These are phyloP conservation scores for Populus hybrid DNA, from an alignment of 441 rosid genomes.

Conservation along the genomic window DNA sequence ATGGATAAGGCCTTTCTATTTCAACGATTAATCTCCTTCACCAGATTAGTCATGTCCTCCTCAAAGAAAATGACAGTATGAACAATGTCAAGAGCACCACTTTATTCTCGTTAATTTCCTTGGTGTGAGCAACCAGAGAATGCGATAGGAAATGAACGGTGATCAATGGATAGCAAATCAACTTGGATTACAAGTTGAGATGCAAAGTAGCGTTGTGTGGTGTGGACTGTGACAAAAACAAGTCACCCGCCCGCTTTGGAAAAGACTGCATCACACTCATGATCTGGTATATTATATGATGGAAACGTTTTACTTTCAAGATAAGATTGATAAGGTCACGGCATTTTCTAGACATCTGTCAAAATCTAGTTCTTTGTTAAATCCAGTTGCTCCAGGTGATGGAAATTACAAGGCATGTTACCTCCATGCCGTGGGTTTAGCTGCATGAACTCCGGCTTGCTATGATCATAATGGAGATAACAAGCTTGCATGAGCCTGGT, in stretches of 20 bases:
- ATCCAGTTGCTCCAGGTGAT: neutral
- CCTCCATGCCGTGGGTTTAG: neutral
- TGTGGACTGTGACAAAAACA: neutral
- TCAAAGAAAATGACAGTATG: no score
- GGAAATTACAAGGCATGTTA: neutral
- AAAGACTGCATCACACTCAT: neutral
- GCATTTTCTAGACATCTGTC: neutral
- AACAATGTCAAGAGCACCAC: no score
- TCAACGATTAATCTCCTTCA: neutral
- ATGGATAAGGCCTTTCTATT: neutral
- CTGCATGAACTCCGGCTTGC: neutral
- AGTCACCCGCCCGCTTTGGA: neutral
- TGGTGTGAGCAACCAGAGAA: no score
- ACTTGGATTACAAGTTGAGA: neutral
- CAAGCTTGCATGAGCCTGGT: neutral
- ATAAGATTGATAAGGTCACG: neutral
- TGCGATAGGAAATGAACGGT: neutral
- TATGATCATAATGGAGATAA: neutral
- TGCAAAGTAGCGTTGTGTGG: neutral
- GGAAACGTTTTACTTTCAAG: neutral
- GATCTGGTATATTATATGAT: conserved; percentile 10
- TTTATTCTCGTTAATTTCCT: no score
- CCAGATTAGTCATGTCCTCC: no score
- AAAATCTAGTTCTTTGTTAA: neutral
- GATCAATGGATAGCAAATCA: neutral